Evolutionary conservation across 805 yeast genomes (phyloP), one percentile per base, ranked within the genome.

Genomic region (Hanseniaspora taiwanica): DNA sequence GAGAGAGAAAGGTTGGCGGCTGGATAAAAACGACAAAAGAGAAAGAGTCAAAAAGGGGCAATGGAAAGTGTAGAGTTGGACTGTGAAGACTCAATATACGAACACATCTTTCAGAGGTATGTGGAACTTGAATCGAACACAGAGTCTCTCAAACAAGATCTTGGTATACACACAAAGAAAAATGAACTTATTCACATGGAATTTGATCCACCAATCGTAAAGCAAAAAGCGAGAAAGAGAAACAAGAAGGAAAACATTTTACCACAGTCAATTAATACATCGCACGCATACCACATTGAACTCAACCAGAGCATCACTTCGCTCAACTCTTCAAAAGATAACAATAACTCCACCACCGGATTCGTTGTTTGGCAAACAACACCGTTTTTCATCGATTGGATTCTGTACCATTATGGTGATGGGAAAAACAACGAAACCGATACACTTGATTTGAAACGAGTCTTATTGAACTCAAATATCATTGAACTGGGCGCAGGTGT

Each of bases 261-360:
- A n/a, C n/a, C n/a, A n/a, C n/a, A n/a, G n/a, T n/a, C n/a, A n/a
- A n/a, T n/a, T n/a, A n/a, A n/a, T n/a, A n/a, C n/a, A n/a, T n/a
- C n/a, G 16, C 21, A 34, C 16, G 9, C 27, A n/a, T 24, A 16
- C 3, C n/a, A 21, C 17, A 6, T 18, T 21, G 10, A 32, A 29
- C 34, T 21, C 34, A 34, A 40, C 18, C 37, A 27, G 23, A 33
- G 14, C 25, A 32, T 24, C n/a, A 9, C 13, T 14, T 25, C 29
- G 29, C 29, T 25, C 5, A 25, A 25, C 31, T 59, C 64, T 3
- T 46, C 51, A 0, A 44, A 39, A 12, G 54, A 53, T 25, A 59
- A 58, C 37, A 48, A 48, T 18, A 59, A 58, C 38, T 59, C 64
- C 13, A 59, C 64, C 2, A 59, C 64, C 3, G 64, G 64, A 5